Evolutionary conservation across 2,329 filamentous ascomycete species (phyloP).

Genomic region (Colletotrichum salicis): DNA sequence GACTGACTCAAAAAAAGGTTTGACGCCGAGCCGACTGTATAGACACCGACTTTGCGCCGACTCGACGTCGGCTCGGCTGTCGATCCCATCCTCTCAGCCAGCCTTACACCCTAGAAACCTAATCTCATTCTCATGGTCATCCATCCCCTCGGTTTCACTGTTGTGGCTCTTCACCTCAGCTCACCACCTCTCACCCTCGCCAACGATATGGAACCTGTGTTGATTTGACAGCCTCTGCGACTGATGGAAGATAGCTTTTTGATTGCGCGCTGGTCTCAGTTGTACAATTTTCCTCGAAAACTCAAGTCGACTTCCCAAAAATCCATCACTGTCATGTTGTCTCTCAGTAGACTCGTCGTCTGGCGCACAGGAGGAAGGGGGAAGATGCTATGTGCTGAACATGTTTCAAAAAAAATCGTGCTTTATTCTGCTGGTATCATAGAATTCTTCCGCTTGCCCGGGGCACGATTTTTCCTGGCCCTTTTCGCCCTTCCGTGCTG

Average conservation of each 20-base stretch:
- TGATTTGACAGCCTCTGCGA: constrained; percentile 1
- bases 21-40: not conserved
- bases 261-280: constrained; percentile 16
- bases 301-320: not conserved
- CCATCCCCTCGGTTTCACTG: not conserved
- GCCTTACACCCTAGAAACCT: not conserved
- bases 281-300: not conserved
- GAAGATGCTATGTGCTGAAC: constrained; percentile 12
- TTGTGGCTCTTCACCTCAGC: not conserved
- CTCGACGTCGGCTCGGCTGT: not conserved
- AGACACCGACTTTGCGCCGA: not conserved
- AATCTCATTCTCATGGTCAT: not conserved
- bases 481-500: not conserved
- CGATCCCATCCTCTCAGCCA: not conserved
- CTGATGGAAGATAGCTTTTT: constrained; percentile 10
- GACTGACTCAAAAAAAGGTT: not conserved
- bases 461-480: constrained; percentile 9
- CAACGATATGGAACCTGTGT: not conserved
- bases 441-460: constrained; percentile 11
- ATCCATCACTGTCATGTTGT: not conserved
- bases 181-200: constrained; percentile 11
- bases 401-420: constrained; percentile 21
- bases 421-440: constrained; percentile 35
- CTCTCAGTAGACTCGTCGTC: not conserved
- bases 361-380: not conserved